Percentiles rank a stretch among this genome's conserved stretches.
phyloP scores from a whole-genome alignment of 441 rosid species.

The Gossypium aridum region DNA sequence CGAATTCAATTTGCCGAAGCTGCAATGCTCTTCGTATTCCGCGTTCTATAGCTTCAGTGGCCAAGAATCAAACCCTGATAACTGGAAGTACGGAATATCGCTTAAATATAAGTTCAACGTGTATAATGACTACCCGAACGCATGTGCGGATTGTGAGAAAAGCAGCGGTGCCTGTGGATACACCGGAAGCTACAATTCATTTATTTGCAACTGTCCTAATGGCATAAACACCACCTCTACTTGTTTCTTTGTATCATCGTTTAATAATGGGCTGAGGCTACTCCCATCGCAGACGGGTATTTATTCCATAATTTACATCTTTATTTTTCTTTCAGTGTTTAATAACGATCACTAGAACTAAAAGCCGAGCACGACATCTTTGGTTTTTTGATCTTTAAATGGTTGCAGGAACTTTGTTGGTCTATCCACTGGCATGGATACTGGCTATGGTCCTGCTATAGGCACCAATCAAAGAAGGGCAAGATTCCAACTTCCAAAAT shows the following conservation, averaged over 20 bases:
- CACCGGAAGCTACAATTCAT: conserved; percentile 41
- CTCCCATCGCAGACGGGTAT: conserved; percentile 31
- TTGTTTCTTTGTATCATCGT: conserved; percentile 51
- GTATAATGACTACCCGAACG: conserved; percentile 58
- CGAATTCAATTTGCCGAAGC: conserved; percentile 61
- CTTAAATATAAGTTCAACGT: conserved; percentile 77
- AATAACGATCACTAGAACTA: not conserved
- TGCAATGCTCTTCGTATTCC: conserved; percentile 62
- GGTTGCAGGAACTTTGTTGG: conserved; percentile 35
- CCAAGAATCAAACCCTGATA: conserved; percentile 71
- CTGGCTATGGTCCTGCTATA: conserved; percentile 22
- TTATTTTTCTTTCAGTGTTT: not conserved
- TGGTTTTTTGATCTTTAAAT: not conserved
- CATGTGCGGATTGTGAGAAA: conserved; percentile 64
- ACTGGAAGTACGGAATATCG: conserved; percentile 83
- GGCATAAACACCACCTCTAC: conserved; percentile 67
- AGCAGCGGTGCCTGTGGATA: conserved; percentile 82
- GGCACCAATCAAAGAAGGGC: not conserved
- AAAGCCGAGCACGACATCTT: not conserved
- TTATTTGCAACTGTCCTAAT: conserved; percentile 62
- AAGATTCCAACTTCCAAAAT: not conserved
- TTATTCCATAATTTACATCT: not conserved
- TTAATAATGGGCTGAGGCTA: conserved; percentile 30
- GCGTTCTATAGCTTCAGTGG: conserved; percentile 74
- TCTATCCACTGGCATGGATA: conserved; percentile 29